These are phyloP conservation scores for Hypholoma sublateritium DNA, from an alignment of 768 basidiomycete species.

Conservation along the genomic window DNA sequence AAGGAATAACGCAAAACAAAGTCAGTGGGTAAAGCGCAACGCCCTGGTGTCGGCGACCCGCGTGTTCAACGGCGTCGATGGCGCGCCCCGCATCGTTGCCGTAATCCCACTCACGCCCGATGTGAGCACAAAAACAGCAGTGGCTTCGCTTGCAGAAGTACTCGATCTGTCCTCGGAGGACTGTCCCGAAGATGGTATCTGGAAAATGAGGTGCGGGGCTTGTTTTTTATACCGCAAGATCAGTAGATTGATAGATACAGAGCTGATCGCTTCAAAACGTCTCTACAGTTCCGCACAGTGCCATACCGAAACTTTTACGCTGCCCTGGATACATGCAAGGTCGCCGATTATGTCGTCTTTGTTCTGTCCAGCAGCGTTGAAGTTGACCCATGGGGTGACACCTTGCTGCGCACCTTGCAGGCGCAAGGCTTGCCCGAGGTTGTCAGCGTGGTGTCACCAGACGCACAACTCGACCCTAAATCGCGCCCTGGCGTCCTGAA, in stretches of 20 bases:
- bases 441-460: constrained; percentile 68
- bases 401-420: constrained; percentile 82
- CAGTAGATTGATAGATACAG: constrained; percentile 36
- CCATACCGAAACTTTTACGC: constrained; percentile 72
- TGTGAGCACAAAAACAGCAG: constrained; percentile 50
- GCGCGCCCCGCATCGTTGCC: constrained; percentile 82
- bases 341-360: constrained; percentile 88
- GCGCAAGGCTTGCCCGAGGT: constrained; percentile 88
- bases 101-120: constrained; percentile 82
- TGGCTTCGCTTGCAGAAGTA: constrained; percentile 57
- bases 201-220: constrained; percentile 61
- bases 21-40: constrained; percentile 69
- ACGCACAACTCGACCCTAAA: constrained; percentile 56
- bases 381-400: constrained; percentile 85
- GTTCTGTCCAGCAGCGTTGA: constrained; percentile 80
- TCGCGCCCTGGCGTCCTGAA: constrained; percentile 69
- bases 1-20: constrained; percentile 83
- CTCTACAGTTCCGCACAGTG: constrained; percentile 82
- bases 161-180: constrained; percentile 56
- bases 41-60: constrained; percentile 68
- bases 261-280: constrained; percentile 88
- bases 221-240: background rate
- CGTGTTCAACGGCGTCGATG: constrained; percentile 77
- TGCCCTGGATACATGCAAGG: constrained; percentile 82
- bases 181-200: constrained; percentile 53